Base-by-base conservation (phyloP, 768 basidiomycete species). In the Lentinula edodes region DNA sequence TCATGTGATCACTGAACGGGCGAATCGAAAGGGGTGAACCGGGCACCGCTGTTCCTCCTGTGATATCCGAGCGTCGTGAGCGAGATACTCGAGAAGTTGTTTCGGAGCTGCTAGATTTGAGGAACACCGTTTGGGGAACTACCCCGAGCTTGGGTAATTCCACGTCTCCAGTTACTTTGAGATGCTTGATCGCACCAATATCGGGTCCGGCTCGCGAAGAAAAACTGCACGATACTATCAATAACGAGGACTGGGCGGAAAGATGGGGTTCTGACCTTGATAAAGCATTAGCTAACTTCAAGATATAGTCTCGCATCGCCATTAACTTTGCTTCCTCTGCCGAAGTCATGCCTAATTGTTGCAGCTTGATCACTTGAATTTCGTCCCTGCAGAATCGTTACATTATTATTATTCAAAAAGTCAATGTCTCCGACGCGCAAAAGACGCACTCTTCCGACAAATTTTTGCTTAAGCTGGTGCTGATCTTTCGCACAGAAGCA, bases 81-180 rank as follows among this genome's bases (percentile, higher is more conserved):
- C 81, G 82, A 34, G 81, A 77, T 13, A 75, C 69, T 67, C 72
- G 77, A 57, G 66, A 66, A 13, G 73, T 61, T 10, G 72, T 58
- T 6, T 87, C 84, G 6, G 75, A 70, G 23, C 73, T 69, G 32
- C 81, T 75, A n/a, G 82, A 69, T 67, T 83, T 91, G 66, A 97
- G 76, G 73, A 98, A 97, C 18, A 97, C 87, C 0, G 93, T 97
- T 62, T 92, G 93, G 12, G 94, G 93, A 0, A 95, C 90, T 5
- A 95, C 89, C 1, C 89, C 89, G 3, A 98, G 84, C 67, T 92
- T 93, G 67, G 89, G 90, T 43, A 99, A 80, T 62, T 93, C 90
- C 38, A 93, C 79, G 53, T 88, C 83, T 18, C 83, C 83, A 8
- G 79, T 82, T 5, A 84, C 78, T 69, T 85, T 88, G 23, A 92